These are phyloP conservation scores for Colletotrichum graminicola DNA, from an alignment of 2,329 filamentous ascomycete species.

Conservation along the genomic window DNA sequence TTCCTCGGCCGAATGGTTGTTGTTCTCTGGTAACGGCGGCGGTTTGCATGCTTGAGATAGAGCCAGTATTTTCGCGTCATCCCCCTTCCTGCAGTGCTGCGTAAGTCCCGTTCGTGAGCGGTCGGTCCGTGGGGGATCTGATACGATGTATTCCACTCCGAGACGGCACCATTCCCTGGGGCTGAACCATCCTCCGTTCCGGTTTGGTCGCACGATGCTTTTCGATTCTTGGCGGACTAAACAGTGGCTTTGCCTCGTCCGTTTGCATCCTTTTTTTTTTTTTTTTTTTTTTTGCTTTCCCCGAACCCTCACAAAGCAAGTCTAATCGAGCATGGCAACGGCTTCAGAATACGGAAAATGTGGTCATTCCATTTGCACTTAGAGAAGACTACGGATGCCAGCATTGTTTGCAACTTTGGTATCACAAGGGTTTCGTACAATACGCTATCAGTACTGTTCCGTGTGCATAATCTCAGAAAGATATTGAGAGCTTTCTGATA, in stretches of 20 bases:
- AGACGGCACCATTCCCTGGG: neutral
- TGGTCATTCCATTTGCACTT: neutral
- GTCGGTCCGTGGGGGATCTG: neutral
- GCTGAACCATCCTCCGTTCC: neutral
- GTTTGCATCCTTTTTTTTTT: neutral
- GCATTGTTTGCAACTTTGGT: no score
- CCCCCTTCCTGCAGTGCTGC: no score
- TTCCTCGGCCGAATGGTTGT: neutral
- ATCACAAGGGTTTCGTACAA: no score
- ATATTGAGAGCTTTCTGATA: no score
- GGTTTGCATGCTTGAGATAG: neutral
- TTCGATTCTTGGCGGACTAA: neutral
- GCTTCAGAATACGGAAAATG: neutral
- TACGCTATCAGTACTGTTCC: neutral
- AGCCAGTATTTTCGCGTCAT: no score
- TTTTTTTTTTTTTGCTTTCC: neutral
- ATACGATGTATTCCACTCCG: neutral
- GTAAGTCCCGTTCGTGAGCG: neutral
- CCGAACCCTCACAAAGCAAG: neutral
- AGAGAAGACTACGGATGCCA: neutral
- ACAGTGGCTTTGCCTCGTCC: neutral
- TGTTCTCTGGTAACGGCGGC: neutral
- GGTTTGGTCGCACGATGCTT: neutral
- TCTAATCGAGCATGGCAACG: neutral
- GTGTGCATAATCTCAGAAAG: neutral